Evolutionary conservation across 192 early-diverging fungal genomes (phyloP).

Genomic region (Jimgerdemannia flammicorona): DNA sequence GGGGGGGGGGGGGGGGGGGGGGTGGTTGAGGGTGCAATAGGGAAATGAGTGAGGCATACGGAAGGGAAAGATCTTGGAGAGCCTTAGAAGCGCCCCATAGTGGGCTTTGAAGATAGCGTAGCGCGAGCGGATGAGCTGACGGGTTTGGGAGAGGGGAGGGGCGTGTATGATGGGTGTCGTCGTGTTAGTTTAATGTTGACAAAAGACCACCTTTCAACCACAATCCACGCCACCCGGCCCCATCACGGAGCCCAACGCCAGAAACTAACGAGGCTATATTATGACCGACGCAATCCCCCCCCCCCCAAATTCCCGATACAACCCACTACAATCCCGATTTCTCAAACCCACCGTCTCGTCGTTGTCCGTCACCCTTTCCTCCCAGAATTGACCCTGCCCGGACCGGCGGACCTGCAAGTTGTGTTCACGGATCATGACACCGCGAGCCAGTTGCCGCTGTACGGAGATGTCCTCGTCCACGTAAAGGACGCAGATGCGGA

Average conservation of each 20-base stretch:
- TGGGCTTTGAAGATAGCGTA: conserved; percentile 57
- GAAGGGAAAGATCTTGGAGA: conserved; percentile 56
- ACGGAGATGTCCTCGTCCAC: conserved; percentile 57
- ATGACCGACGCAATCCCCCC: too few species aligned
- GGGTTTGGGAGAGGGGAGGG: conserved; percentile 7
- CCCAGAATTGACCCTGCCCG: conserved; percentile 47
- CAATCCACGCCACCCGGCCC: too few species aligned
- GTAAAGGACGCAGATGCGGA: conserved; percentile 53
- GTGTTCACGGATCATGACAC: conserved; percentile 44
- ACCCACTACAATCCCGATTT: too few species aligned
- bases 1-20: too few species aligned
- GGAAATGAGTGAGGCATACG: conserved; percentile 32
- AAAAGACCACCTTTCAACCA: too few species aligned
- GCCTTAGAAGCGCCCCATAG: conserved; percentile 46
- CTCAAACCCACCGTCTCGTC: conserved; percentile 27
- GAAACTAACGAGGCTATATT: not conserved
- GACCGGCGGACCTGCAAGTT: conserved; percentile 43
- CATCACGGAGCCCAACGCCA: not conserved
- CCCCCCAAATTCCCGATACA: too few species aligned
- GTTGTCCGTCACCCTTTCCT: conserved; percentile 53
- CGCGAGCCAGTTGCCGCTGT: conserved; percentile 43
- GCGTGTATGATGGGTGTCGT: not conserved
- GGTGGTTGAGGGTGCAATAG: too few species aligned
- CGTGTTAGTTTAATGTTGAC: too few species aligned
- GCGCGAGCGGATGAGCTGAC: conserved; percentile 41